These are phyloP conservation scores for Alloteropsis semialata DNA, from an alignment of 176 grass and related monocot species.

Conservation along the genomic window DNA sequence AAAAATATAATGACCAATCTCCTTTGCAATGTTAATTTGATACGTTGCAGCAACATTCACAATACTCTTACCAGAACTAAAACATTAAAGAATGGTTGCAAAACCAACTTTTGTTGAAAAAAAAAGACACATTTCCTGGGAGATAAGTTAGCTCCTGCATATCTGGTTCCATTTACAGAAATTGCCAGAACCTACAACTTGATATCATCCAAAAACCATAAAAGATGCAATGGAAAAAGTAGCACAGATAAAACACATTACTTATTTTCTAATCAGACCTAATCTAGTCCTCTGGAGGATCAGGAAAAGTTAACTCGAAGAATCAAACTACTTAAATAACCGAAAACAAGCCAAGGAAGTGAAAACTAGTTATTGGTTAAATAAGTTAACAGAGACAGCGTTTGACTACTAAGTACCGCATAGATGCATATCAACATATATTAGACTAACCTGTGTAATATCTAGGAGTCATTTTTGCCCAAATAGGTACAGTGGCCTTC, in stretches of 20 bases:
- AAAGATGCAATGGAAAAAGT: not conserved
- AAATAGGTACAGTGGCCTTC: constrained; percentile 95
- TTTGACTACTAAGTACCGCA: not conserved
- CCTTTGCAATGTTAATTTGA: not conserved
- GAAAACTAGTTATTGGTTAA: constrained; percentile 6
- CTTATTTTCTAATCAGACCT: constrained; percentile 19
- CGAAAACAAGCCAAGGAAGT: not conserved
- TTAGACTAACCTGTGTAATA: constrained; percentile 69
- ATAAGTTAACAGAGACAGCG: not conserved
- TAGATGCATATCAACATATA: not conserved
- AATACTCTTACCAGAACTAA: not conserved
- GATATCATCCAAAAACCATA: not conserved
- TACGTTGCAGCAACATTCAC: not conserved
- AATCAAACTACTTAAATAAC: constrained; percentile 15
- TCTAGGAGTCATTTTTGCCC: constrained; percentile 99
- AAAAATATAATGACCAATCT: not conserved
- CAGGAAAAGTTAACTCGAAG: not conserved
- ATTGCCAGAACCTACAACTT: not conserved
- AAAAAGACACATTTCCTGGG: too few species aligned
- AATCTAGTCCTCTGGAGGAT: not conserved
- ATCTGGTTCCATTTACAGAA: constrained; percentile 12
- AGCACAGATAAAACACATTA: not conserved
- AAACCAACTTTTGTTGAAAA: too few species aligned
- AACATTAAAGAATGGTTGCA: not conserved
- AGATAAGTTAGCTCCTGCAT: not conserved